These are phyloP conservation scores for Sphagnum magellanicum DNA, from an alignment of 228 moss, liverwort and hornwort species.

Conservation along the genomic window DNA sequence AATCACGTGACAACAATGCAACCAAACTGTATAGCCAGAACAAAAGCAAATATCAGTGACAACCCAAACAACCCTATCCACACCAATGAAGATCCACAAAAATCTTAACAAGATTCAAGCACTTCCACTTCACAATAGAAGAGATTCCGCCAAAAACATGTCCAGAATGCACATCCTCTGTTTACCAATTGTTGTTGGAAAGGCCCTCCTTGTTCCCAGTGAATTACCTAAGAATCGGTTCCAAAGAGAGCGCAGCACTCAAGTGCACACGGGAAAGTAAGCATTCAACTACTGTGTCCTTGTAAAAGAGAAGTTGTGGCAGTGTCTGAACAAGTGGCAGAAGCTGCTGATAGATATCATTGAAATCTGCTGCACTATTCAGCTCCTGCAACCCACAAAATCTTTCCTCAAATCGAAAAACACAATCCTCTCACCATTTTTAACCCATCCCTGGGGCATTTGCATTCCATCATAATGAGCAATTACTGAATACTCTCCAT, in stretches of 20 bases:
- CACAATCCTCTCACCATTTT: background rate
- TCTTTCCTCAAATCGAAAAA: background rate
- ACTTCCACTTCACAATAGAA: too few relatives aligned
- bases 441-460: too few relatives aligned
- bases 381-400: constrained; percentile 58
- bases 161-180: too few relatives aligned
- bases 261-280: constrained; percentile 71
- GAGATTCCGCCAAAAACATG: too few relatives aligned
- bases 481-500: too few relatives aligned
- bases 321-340: constrained; percentile 83
- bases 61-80: too few relatives aligned
- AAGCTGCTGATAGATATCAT: constrained; percentile 77
- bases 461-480: too few relatives aligned
- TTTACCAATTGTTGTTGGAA: too few relatives aligned
- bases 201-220: background rate
- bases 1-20: constrained; percentile 85
- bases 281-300: constrained; percentile 61
- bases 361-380: constrained; percentile 96
- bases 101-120: too few relatives aligned
- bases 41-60: background rate
- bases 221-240: constrained; percentile 76
- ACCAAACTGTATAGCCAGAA: constrained; percentile 60
- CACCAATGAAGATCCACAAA: too few relatives aligned
- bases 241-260: constrained; percentile 72
- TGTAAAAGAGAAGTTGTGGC: constrained; percentile 82